phyloP scores from a whole-genome alignment of 2,329 filamentous ascomycete species.

The Gnomoniopsis sp. region DNA sequence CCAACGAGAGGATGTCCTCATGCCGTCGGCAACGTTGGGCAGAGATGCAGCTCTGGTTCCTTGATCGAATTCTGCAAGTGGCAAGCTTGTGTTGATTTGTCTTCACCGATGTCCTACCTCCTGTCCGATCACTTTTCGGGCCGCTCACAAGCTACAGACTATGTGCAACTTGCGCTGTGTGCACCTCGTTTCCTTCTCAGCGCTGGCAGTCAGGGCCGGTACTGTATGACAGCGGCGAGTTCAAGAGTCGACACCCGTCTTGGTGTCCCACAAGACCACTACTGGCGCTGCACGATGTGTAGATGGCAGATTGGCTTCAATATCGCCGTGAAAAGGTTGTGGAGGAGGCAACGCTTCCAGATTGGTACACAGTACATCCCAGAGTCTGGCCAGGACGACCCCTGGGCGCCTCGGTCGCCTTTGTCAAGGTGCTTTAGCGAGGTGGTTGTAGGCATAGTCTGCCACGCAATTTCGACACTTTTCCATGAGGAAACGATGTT shows the following conservation, averaged over 20 bases:
- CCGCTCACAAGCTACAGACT: not conserved
- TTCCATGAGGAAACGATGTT: not conserved
- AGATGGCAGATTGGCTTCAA: not conserved
- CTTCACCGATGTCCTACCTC: not conserved
- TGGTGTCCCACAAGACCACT: conserved; percentile 4
- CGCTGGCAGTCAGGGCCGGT: not conserved
- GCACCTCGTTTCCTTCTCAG: not conserved
- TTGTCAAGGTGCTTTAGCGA: not conserved
- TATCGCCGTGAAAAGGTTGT: conserved; percentile 1
- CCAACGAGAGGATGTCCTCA: not conserved
- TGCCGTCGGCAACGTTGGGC: not conserved
- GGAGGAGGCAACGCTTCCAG: not conserved
- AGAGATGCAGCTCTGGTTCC: conserved; percentile 7
- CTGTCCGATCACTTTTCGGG: not conserved
- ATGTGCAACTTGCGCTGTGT: not conserved
- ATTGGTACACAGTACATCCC: not conserved
- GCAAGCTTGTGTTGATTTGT: not conserved
- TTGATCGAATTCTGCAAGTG: not conserved
- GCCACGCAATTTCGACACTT: not conserved
- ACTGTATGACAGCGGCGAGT: not conserved
- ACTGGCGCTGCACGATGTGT: conserved; percentile 3
- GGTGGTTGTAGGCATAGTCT: conserved; percentile 4
- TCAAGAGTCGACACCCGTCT: conserved; percentile 3
- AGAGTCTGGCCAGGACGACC: conserved; percentile 4
- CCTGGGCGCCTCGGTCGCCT: not conserved